Conservation (phyloP, 768 basidiomycete genomes). For the Russula sp. region DNA sequence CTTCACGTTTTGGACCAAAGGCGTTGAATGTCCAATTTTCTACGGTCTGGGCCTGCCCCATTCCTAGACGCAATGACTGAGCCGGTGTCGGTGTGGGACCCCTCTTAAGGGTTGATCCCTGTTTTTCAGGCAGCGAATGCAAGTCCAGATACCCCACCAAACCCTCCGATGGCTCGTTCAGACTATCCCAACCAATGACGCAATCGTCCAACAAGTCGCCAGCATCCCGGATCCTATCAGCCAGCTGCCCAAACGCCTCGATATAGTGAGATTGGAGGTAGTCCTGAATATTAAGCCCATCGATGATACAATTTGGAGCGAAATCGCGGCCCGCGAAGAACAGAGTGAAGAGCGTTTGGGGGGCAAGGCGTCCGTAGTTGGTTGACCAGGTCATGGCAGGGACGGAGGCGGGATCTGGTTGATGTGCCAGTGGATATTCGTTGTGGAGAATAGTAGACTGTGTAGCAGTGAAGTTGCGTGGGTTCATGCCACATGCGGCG, state of each 20-base stretch:
- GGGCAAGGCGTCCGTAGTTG: constrained; percentile 86
- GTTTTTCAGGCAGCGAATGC: constrained; percentile 55
- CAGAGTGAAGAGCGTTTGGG: constrained; percentile 88
- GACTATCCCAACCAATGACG: constrained; percentile 93
- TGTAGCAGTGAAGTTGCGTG: constrained; percentile 79
- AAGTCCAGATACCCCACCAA: constrained; percentile 71
- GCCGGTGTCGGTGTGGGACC: constrained; percentile 84
- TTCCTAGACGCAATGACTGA: constrained; percentile 80
- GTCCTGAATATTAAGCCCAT: constrained; percentile 89
- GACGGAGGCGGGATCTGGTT: constrained; percentile 65
- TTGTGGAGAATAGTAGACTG: constrained; percentile 83
- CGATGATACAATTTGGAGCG: constrained; percentile 87
- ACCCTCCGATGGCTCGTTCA: constrained; percentile 95
- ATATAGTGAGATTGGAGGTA: constrained; percentile 78
- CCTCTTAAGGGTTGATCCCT: constrained; percentile 75
- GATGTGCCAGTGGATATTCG: constrained; percentile 70
- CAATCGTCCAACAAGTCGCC: constrained; percentile 80
- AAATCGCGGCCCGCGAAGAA: constrained; percentile 91
- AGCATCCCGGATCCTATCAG: constrained; percentile 70
- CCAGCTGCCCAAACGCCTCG: constrained; percentile 69
- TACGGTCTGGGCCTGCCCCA: constrained; percentile 80
- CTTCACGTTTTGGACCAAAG: constrained; percentile 72
- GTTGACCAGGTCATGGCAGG: constrained; percentile 98
- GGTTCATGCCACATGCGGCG: constrained; percentile 85
- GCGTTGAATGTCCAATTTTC: constrained; percentile 79